Evolutionary conservation across 139 green algal genomes (phyloP), one percentile per base, ranked within the genome.

Genomic region (Chlamydomonas asymmetrica): DNA sequence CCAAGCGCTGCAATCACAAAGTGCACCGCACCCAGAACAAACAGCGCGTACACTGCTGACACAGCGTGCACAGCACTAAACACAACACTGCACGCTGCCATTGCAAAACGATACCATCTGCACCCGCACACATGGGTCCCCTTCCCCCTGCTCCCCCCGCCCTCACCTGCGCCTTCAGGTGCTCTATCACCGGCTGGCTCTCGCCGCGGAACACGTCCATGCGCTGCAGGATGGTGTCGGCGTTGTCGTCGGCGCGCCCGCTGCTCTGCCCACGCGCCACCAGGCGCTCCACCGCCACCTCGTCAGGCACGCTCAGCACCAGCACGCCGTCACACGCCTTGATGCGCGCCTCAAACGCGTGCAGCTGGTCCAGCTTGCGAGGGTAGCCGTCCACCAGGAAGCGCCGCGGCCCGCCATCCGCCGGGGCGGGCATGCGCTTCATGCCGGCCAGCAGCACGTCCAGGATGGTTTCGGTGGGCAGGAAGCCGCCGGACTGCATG

Each of bases 321-420:
- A 75, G 40, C 48, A 77, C 79, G 52, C 56, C 61, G 32, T 67
- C 69, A 43, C 60, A 31, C 13, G 1, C 40, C 43, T 88, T 79
- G 63, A 90, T 91, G 56, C 60, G 37, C 13, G 1, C 40, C 43
- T 88, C 81, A 66, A 90, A 92, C 32, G 43, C 61, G n/a, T 78
- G 39, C 4, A 85, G 84, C 80, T 97, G 94, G 50, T 96, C 92
- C 68, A 92, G 56, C 35, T 89, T 92, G 1, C 92, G 75, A 6
- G 93, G 93, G 73, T 96, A 97, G 56, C 92, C 93, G 76, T 97
- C 93, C 32, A 97, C 91, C n/a, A 89, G 77, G 65, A 89, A 79
- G 37, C 68, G 66, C 4, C 35, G 79, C 59, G 45, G n/a, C 7
- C 71, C 67, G 40, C 67, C 80, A 8, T 48, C 57, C 4, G 37